Evolutionary conservation across 331 rosid genomes (phyloP).

Genomic region (Phaseolus coccineus): DNA sequence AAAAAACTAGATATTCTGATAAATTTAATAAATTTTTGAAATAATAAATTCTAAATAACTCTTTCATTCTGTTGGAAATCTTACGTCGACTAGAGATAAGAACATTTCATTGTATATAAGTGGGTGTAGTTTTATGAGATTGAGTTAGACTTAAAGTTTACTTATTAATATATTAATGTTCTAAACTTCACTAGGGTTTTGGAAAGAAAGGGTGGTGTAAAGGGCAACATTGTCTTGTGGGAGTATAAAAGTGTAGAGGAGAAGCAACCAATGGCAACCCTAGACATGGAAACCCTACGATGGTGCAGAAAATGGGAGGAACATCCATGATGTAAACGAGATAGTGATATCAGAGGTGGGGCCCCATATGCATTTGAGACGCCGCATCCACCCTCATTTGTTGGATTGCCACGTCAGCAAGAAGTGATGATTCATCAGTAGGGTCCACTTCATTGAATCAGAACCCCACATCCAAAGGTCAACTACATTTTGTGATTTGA

Average conservation of each 20-base stretch:
- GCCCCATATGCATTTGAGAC: conserved; percentile 44
- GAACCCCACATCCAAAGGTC: conserved; percentile 46
- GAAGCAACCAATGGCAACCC: conserved; percentile 33
- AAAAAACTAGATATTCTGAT: no score
- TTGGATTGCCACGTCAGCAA: conserved; percentile 56
- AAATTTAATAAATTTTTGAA: no score
- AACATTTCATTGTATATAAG: no score
- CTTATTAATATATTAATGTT: no score
- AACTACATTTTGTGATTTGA: conserved; percentile 8
- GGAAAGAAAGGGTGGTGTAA: not conserved
- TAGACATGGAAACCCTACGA: conserved; percentile 32
- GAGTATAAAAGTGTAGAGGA: not conserved
- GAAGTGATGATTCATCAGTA: conserved; percentile 42
- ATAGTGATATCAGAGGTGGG: conserved; percentile 49
- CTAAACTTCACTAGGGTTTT: not conserved
- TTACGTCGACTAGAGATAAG: no score
- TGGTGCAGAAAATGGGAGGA: not conserved
- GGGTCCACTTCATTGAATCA: conserved; percentile 48
- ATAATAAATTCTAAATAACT: no score
- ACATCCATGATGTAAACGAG: conserved; percentile 27
- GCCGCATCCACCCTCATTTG: conserved; percentile 54
- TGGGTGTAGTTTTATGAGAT: no score
- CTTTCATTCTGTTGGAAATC: no score
- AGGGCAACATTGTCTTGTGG: not conserved
- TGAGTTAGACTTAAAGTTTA: no score